A percentile compares a stretch with the other conserved stretches of the same genome.
Evolutionary conservation across 1,284 basidiomycete species (phyloP).

Genomic region (Papiliotrema laurentii): DNA sequence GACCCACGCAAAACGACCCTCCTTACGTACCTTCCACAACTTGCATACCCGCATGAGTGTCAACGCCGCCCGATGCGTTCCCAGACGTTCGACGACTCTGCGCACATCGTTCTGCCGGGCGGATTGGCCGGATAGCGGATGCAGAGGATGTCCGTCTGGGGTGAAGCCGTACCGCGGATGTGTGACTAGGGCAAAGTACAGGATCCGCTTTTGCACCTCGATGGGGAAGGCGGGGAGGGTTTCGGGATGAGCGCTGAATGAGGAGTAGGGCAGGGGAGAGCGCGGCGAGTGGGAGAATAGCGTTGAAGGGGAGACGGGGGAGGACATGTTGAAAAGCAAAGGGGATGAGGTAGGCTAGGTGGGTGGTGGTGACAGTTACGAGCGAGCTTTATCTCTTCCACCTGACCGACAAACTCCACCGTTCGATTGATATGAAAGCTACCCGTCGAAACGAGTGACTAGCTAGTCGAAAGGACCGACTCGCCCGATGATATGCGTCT

Average conservation of each 20-base stretch:
- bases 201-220: conserved; percentile 11
- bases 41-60: conserved; percentile 63
- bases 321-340: not conserved
- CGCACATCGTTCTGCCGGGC: conserved; percentile 10
- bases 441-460: too few relatives aligned
- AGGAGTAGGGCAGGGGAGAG: not conserved
- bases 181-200: conserved; percentile 4
- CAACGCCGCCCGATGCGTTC: conserved; percentile 20
- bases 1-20: not conserved
- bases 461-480: too few relatives aligned
- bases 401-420: too few relatives aligned
- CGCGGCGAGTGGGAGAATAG: not conserved
- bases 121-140: conserved; percentile 16
- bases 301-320: not conserved
- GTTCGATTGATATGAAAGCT: too few relatives aligned
- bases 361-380: not conserved
- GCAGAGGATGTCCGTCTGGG: too few relatives aligned
- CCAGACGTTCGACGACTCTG: conserved; percentile 15
- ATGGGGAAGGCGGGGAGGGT: conserved; percentile 6
- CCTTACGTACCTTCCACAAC: conserved; percentile 61
- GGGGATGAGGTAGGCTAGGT: not conserved
- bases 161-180: not conserved
- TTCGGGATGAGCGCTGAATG: too few relatives aligned
- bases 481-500: too few relatives aligned
- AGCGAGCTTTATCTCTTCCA: too few relatives aligned